Conservation (phyloP, 2,329 filamentous ascomycete genomes). For the Aspergillus novoparasiticus region DNA sequence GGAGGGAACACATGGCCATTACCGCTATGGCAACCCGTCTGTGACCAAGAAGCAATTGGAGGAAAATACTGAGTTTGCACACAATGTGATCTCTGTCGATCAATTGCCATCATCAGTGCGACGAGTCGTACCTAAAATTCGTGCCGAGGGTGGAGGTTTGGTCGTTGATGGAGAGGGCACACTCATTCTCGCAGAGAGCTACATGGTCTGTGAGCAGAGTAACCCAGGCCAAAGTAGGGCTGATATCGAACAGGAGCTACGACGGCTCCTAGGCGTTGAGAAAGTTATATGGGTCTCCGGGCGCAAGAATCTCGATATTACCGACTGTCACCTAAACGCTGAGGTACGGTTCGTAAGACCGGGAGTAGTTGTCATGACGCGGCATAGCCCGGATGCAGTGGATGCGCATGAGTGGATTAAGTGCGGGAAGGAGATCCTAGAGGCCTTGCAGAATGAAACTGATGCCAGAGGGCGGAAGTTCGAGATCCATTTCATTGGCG, state of each 20-base stretch:
- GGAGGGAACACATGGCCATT: slow-evolving; percentile 17
- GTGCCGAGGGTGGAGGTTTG: slow-evolving; percentile 30
- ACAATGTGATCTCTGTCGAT: slow-evolving; percentile 21
- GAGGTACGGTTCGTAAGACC: slow-evolving; percentile 30
- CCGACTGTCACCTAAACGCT: slow-evolving; percentile 32
- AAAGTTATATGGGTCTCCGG: slow-evolving; percentile 35
- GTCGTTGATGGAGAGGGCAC: slow-evolving; percentile 36
- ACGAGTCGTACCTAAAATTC: slow-evolving; percentile 20
- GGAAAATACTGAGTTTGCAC: slow-evolving; percentile 22
- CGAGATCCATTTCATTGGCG: slow-evolving; percentile 26
- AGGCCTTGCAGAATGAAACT: slow-evolving; percentile 18
- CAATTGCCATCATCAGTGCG: slow-evolving; percentile 13
- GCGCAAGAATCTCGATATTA: slow-evolving; percentile 28
- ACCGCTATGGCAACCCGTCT: slow-evolving; percentile 17
- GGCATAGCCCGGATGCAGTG: slow-evolving; percentile 16
- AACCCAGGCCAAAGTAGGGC: slow-evolving; percentile 26
- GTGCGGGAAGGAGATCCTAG: slow-evolving; percentile 21
- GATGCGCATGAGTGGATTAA: slow-evolving; percentile 17
- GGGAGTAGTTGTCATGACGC: slow-evolving; percentile 27
- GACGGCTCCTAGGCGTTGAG: slow-evolving; percentile 25
- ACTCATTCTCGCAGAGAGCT: slow-evolving; percentile 32
- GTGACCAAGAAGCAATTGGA: slow-evolving; percentile 13
- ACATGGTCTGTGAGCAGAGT: slow-evolving; percentile 29
- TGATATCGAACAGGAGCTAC: slow-evolving; percentile 28
- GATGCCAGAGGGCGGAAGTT: slow-evolving; percentile 29